Evolutionary conservation across 2,329 filamentous ascomycete genomes (phyloP).

Genomic region (Fusarium sp.): DNA sequence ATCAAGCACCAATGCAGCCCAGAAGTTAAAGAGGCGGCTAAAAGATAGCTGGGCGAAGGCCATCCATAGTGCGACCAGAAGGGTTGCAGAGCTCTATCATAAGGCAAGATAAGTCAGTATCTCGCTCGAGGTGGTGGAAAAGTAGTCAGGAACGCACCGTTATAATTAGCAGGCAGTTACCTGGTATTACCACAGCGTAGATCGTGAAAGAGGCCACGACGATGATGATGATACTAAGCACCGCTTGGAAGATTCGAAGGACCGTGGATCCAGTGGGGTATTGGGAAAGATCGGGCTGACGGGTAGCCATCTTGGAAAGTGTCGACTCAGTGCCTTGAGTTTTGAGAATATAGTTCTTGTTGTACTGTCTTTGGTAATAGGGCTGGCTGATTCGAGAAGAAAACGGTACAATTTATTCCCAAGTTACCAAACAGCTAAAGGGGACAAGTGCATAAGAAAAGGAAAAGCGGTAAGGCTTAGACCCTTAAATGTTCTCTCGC

Average conservation of each 20-base stretch:
- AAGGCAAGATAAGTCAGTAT: neutral
- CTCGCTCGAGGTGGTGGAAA: fast-evolving
- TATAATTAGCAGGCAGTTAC: slow-evolving; percentile 55
- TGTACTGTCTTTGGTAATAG: neutral
- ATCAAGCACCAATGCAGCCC: slow-evolving; percentile 67
- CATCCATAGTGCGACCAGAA: slow-evolving; percentile 64
- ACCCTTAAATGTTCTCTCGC: neutral
- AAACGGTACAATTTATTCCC: neutral
- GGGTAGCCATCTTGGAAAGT: slow-evolving; percentile 1
- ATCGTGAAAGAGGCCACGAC: slow-evolving; percentile 64
- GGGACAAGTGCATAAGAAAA: neutral
- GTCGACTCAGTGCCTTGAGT: fast-evolving
- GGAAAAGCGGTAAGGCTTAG: neutral
- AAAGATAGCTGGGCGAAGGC: slow-evolving; percentile 60
- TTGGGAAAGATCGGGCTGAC: slow-evolving; percentile 53
- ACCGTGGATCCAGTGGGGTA: slow-evolving; percentile 62
- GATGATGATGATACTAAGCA: slow-evolving; percentile 62
- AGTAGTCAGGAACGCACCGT: slow-evolving; percentile 54
- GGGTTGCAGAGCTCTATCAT: slow-evolving; percentile 58
- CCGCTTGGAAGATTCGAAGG: slow-evolving; percentile 62
- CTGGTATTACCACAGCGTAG: slow-evolving; percentile 54
- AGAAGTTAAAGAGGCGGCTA: slow-evolving; percentile 67
- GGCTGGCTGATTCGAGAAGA: neutral
- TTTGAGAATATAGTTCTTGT: neutral
- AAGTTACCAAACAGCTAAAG: neutral